Evolutionary conservation across 148 eudicot species (phyloP), one percentile per base, ranked within the genome.

Genomic region (Camellia granthamiana): DNA sequence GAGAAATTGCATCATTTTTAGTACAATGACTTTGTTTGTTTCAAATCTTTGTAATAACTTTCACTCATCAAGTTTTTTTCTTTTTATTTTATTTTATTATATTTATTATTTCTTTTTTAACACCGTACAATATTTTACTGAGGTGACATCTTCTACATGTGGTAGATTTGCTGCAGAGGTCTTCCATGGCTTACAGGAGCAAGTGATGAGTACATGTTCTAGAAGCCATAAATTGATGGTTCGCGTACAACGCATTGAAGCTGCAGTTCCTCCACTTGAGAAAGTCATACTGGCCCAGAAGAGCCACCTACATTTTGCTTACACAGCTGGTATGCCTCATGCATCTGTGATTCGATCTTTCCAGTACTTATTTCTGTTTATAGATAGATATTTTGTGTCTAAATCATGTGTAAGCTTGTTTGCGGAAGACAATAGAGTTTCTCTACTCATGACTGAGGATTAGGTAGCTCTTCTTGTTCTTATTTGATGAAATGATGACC

Each of bases 151-250:
- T 79, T 83, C 71, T 76, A 4, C 67, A 9, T 72, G 43, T 85
- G 72, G 66, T 87, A 97, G 98, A 80, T 97, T 97, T 84, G 97
- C 99, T 18, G 98, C 92, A 67, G 99, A 94, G 80, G 88, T 92
- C 78, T 95, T 93, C 79, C 99, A 95, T 84, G 93, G 97, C 41
- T 81, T 95, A 82, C 99, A 95, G 83, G 99, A 92, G 83, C 90
- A 95, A 82, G 90, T 93, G 46, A 87, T 88, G 38, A 81, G 81
- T 72, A 91, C 99, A 82, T 85, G 92, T 84, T 89, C 95, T 70
- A 91, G 99, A 90, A 97, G 97, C 88, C 97, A 86, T 74, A 97
- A 92, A 81, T 67, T 97, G 89, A 85, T 86, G 89, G 87, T 78
- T 78, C 98, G 99, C 69, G 90, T 94, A 78, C 86, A 87, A 74